These are phyloP conservation scores for Grosmannia clavigera DNA, from an alignment of 2,329 filamentous ascomycete genomes.

Conservation along the genomic window DNA sequence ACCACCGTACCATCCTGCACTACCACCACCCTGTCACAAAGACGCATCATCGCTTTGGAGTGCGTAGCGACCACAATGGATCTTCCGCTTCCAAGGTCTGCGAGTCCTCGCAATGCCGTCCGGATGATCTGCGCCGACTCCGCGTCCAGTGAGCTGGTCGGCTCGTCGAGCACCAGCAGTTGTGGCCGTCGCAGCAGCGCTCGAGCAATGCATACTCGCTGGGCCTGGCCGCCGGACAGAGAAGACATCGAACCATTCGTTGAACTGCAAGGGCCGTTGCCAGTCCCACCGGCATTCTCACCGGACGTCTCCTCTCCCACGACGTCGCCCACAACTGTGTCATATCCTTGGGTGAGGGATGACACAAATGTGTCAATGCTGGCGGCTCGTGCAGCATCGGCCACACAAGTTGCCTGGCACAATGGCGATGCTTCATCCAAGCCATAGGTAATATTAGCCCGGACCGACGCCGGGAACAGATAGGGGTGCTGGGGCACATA, in stretches of 20 bases:
- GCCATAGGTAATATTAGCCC: conserved; percentile 75
- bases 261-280: neutral
- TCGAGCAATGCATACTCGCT: conserved; percentile 69
- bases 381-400: conserved; percentile 40
- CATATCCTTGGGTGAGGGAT: conserved; percentile 58
- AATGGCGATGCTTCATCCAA: conserved; percentile 42
- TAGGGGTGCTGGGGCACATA: conserved; percentile 61
- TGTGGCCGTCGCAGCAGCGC: conserved; percentile 60
- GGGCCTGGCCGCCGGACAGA: conserved; percentile 71
- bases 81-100: neutral
- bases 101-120: conserved; percentile 15
- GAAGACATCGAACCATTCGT: conserved; percentile 24
- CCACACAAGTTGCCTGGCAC: conserved; percentile 31
- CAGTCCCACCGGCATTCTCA: neutral
- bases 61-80: conserved; percentile 78
- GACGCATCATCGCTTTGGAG: conserved; percentile 71
- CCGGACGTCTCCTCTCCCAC: conserved; percentile 17
- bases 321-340: conserved; percentile 69
- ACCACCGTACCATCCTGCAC: conserved; percentile 55
- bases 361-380: conserved; percentile 67
- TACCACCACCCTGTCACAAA: conserved; percentile 62
- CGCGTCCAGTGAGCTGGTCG: conserved; percentile 67
- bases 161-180: conserved; percentile 74
- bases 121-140: conserved; percentile 54
- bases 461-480: conserved; percentile 66